Evolutionary conservation across 202 grass and related monocot genomes (phyloP), one percentile per base, ranked within the genome.

Genomic region (Panicum virgatum): DNA sequence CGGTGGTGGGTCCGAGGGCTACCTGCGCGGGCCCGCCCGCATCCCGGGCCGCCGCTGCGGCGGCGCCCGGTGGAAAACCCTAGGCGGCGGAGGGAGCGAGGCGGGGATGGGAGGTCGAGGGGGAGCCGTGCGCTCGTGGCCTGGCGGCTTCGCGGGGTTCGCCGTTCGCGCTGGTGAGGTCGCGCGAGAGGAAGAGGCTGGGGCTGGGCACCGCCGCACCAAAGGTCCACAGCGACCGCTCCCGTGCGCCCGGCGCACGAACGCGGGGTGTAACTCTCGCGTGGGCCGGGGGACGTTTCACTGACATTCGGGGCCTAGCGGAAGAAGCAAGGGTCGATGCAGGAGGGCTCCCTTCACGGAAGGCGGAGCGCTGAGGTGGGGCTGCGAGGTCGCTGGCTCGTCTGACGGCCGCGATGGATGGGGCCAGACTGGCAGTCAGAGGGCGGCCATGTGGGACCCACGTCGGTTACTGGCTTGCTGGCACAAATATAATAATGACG

Each of bases 1-100:
- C 77, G 12, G 57, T 0, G 36, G 46, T 9, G 58, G 20, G 38
- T 56, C 64, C n/a, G 26, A 34, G 1, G 27, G 78, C 56, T 90
- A 88, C 39, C 91, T 61, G 84, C 63, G 84, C 63, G 58, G 54
- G 82, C 56, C 60, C 39, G 30, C 73, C 54, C 25, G 69, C 80
- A 83, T 85, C 66, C 53, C 62, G 9, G 67, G 60, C 73, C 22
- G 52, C 37, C 37, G 19, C 45, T 3, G 60, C 40, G 50, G 48
- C 9, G 64, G 19, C 36, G 43, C 57, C 73, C 51, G 75, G 73
- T 43, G 16, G 72, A 77, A 76, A 81, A 82, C 61, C 79, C 84
- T 74, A 82, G 81, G 68, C 37, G 50, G 81, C 40, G 79, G 72
- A 76, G 66, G 75, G 46, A 11, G 86, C 80, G 81, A 79, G 75